Evolutionary conservation across 1,139 yeast species (phyloP), one percentile per base, ranked within the genome.

Genomic region (Hanseniaspora sp.): DNA sequence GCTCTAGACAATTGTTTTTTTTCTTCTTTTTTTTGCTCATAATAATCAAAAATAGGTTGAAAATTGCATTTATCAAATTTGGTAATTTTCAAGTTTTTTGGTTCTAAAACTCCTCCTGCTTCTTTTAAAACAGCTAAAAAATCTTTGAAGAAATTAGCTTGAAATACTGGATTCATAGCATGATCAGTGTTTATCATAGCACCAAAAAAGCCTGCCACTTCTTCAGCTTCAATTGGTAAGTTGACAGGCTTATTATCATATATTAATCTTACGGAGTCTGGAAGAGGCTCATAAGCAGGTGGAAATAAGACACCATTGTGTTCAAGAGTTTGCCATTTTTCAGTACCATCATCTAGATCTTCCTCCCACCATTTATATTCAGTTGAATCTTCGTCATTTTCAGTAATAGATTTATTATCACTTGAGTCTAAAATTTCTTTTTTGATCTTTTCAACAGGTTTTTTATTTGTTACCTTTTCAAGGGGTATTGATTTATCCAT

Each of bases 221-320:
- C 97, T 68, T 92, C 98, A 1, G 96, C 97, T 56, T 76, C 86
- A 1, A 72, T 69, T 0, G 95, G 92, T 57, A 90, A 72, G 31
- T 71, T 72, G 0, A 90, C 87, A 0, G 92, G 84, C 59, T 77
- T 75, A 0, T 86, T 87, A 60, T 84, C 83, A 64, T 90, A 90
- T 58, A 78, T 75, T 56, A 92, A 65, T 64, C 84, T 86, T 48
- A 88, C 85, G 61, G 79, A 77, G n/a, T 79, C 72, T 0, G 97
- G 97, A 44, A 92, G 70, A 11, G 94, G 90, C 64, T 83, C 88
- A 68, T 92, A 90, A 9, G 80, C 83, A 0, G 97, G 96, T 2
- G 98, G 97, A 63, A 92, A 90, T 49, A 90, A 70, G 11, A 92
- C 96, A 61, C 97, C 98, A 62, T 78, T 82, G 66, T 92, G 97